Evolutionary conservation across 2,329 filamentous ascomycete species (phyloP), one percentile per base, ranked within the genome.

Genomic region (Keithomyces neogunnii): DNA sequence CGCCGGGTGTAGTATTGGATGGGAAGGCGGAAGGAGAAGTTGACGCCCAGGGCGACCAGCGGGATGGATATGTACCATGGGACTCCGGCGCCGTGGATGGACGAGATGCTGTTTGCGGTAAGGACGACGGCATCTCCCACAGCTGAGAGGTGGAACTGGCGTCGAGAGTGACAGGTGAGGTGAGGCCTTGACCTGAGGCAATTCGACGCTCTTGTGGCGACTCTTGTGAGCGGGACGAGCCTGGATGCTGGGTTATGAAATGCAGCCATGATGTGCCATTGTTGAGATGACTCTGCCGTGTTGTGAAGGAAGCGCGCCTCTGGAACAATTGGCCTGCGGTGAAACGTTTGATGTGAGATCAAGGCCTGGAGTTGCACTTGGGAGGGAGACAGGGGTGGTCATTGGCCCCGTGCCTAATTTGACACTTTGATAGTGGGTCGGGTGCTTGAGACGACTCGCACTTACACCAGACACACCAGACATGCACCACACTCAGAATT

Each of bases 31-130:
- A 75, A 59, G 46, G 70, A 51, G 39, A 72, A 58, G 61, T 70
- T 75, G 59, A 80, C 63, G 45, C 65, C 61, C 2, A 80, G 54
- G 5, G 76, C 75, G 11, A 77, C 64, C n/a, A 77, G 65, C 4
- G 79, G 77, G 45, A 82, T 77, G 31, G 72, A 69, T 33, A 80
- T 56, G 56, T 69, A 80, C 79, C 79, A 82, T 1, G 78, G 77
- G 1, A 75, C 60, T 38, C 72, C 70, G 29, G 68, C 67, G 46
- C 59, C 51, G 59, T 82, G 78, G 8, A 75, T 49, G 45, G 64
- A 64, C 36, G 69, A 60, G 47, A 82, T 69, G 53, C 69, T 59
- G 48, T 72, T 62, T 33, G 76, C 71, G 3, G 74, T 67, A 47
- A 62, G 57, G 30, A 70, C 59, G 49, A 77, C 61, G 39, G 59